Evolutionary conservation across 2,329 filamentous ascomycete species (phyloP).

Genomic region (Pezicula neosporulosa): DNA sequence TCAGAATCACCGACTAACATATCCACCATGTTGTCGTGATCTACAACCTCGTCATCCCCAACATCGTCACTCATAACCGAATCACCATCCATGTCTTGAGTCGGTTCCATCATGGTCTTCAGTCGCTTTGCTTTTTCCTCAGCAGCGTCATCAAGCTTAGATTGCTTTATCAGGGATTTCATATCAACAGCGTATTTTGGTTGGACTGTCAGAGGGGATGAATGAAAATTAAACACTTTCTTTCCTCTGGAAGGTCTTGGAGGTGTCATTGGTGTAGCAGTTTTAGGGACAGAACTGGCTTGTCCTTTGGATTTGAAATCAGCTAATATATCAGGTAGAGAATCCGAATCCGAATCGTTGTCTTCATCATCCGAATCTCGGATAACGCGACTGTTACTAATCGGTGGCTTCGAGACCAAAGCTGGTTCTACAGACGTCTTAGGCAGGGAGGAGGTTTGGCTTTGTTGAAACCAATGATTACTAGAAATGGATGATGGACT

Average conservation of each 20-base stretch:
- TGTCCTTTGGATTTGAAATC: conserved; percentile 2
- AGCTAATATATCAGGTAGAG: neutral
- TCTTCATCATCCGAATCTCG: conserved; percentile 3
- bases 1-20: conserved; percentile 1
- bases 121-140: conserved; percentile 47
- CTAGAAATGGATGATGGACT: neutral
- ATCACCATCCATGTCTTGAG: conserved; percentile 18
- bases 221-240: conserved; percentile 6
- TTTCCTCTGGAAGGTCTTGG: conserved; percentile 10
- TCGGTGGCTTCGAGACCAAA: neutral
- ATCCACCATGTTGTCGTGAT: too few species aligned
- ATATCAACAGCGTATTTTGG: conserved; percentile 62
- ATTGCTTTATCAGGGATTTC: conserved; percentile 56
- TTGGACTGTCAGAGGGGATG: conserved; percentile 46
- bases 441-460: neutral
- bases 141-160: conserved; percentile 54
- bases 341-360: conserved; percentile 1
- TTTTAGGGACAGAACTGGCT: conserved; percentile 10
- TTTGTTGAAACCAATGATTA: neutral
- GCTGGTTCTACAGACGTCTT: neutral
- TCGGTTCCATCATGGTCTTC: conserved; percentile 31
- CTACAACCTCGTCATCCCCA: neutral
- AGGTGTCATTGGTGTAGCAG: conserved; percentile 5
- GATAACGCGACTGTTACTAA: neutral
- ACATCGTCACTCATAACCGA: conserved; percentile 9